phyloP scores from a whole-genome alignment of 2,329 filamentous ascomycete species.

The Ascochyta pisi region DNA sequence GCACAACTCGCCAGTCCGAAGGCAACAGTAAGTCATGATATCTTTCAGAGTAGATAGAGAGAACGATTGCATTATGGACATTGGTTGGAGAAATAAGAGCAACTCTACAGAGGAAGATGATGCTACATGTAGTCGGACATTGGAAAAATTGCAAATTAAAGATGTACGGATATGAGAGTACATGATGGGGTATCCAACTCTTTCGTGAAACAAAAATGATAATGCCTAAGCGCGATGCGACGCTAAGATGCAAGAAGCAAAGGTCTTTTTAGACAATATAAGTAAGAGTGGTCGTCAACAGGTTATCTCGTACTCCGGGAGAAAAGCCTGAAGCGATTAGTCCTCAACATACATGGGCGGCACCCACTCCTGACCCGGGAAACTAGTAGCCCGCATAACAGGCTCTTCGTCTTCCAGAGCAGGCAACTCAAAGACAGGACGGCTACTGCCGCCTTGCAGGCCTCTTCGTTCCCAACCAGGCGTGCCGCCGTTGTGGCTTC shows the following conservation, averaged over 20 bases:
- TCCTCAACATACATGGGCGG: slow-evolving; percentile 53
- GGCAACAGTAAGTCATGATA: background rate
- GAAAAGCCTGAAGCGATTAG: slow-evolving; percentile 2
- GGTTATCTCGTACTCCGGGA: too few species aligned
- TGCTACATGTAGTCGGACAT: background rate
- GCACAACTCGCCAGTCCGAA: background rate
- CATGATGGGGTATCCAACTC: slow-evolving; percentile 12
- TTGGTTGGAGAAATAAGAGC: background rate
- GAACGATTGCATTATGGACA: background rate
- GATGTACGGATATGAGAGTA: slow-evolving; percentile 8
- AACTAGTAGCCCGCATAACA: slow-evolving; percentile 71
- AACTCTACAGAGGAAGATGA: background rate
- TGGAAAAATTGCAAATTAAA: background rate
- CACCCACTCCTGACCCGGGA: slow-evolving; percentile 75
- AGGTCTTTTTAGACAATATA: slow-evolving; percentile 1
- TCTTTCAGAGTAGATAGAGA: background rate
- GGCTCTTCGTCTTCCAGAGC: slow-evolving; percentile 57
- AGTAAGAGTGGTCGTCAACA: background rate
- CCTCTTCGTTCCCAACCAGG: slow-evolving; percentile 38
- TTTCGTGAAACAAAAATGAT: background rate
- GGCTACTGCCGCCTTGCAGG: slow-evolving; percentile 25
- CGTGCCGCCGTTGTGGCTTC: slow-evolving; percentile 34
- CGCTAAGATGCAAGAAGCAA: slow-evolving; percentile 11
- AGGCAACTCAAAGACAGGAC: slow-evolving; percentile 43
- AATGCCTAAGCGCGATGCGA: slow-evolving; percentile 11